A percentile compares a stretch with the other conserved stretches of the same genome.
These are phyloP conservation scores for Mitragyna speciosa DNA, from an alignment of 257 asterid species.

Conservation along the genomic window DNA sequence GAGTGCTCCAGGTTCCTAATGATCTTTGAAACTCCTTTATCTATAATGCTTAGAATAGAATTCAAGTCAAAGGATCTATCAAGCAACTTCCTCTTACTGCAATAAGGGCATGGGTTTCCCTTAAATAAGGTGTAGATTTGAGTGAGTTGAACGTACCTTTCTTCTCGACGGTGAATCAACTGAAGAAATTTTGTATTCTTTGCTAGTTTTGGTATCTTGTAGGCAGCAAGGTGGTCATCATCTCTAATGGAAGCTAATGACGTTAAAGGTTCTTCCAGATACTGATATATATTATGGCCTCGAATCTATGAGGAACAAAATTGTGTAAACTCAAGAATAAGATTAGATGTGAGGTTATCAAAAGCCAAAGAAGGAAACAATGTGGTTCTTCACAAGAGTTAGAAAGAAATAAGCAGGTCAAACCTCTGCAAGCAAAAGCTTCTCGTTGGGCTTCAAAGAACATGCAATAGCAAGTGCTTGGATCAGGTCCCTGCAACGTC, in stretches of 20 bases:
- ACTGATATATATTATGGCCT: slow-evolving; percentile 85
- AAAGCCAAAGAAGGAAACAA: neutral
- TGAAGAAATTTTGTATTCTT: slow-evolving; percentile 87
- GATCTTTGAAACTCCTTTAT: neutral
- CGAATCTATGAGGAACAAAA: slow-evolving; percentile 60
- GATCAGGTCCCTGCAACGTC: slow-evolving; percentile 92
- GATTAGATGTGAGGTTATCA: neutral
- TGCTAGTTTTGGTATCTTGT: slow-evolving; percentile 72
- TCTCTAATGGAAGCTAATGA: slow-evolving; percentile 78
- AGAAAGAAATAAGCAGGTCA: slow-evolving; percentile 11
- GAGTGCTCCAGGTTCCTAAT: neutral
- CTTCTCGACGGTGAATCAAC: slow-evolving; percentile 92
- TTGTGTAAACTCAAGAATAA: slow-evolving; percentile 7
- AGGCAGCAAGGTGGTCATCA: slow-evolving; percentile 94
- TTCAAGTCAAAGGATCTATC: neutral
- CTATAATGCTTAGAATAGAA: neutral
- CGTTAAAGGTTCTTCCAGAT: slow-evolving; percentile 86
- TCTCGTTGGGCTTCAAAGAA: slow-evolving; percentile 79
- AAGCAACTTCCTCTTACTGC: neutral
- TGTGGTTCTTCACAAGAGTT: slow-evolving; percentile 1
- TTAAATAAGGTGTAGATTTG: neutral
- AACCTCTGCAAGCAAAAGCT: slow-evolving; percentile 97
- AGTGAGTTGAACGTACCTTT: slow-evolving; percentile 56
- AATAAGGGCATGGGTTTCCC: neutral
- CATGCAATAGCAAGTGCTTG: slow-evolving; percentile 80